These are phyloP conservation scores for Extremus antarcticus DNA, from an alignment of 495 filamentous ascomycete species.

Conservation along the genomic window DNA sequence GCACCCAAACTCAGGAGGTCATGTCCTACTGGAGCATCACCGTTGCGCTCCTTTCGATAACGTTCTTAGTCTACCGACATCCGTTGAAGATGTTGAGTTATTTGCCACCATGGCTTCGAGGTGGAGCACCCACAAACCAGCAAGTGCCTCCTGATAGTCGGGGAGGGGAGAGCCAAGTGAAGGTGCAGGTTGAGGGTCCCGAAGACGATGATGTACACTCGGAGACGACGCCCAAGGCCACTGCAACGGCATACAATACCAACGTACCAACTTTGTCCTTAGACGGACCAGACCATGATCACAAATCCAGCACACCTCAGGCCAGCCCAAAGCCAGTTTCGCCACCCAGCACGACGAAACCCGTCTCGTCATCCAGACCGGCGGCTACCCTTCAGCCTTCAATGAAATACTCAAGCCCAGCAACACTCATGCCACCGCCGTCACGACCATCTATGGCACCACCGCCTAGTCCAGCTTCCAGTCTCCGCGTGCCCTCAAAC, in stretches of 20 bases:
- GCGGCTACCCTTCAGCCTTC: background rate
- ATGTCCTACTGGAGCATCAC: slow-evolving; percentile 5
- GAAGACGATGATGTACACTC: background rate
- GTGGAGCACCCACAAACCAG: background rate
- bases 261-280: slow-evolving; percentile 28
- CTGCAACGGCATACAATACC: slow-evolving; percentile 6
- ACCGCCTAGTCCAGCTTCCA: slow-evolving; percentile 24
- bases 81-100: slow-evolving; percentile 1
- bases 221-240: slow-evolving; percentile 42
- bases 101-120: slow-evolving; percentile 6
- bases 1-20: background rate
- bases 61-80: slow-evolving; percentile 1
- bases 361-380: too few species aligned
- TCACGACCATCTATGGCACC: slow-evolving; percentile 3
- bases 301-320: background rate
- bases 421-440: slow-evolving; percentile 10
- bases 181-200: background rate
- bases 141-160: background rate
- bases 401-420: background rate
- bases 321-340: background rate
- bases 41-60: background rate
- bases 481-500: slow-evolving; percentile 32
- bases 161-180: background rate
- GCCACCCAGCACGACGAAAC: background rate
- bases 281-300: slow-evolving; percentile 13